Conservation (phyloP, 2,329 filamentous ascomycete genomes). For the Cladosporium sp. region DNA sequence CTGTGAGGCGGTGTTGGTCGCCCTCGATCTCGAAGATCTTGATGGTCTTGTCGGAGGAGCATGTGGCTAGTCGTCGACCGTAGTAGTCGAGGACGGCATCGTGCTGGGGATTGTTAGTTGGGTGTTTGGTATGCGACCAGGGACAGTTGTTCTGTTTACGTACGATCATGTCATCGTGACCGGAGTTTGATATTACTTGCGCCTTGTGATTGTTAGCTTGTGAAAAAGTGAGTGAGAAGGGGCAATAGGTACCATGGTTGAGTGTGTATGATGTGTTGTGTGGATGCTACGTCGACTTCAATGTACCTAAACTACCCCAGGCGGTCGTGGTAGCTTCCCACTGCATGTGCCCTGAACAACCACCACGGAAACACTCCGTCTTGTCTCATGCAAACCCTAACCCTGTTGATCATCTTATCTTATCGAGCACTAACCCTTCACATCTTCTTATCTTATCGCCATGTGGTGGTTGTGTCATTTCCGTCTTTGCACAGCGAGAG, state of each 20-base stretch:
- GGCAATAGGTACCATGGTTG: conserved; percentile 18
- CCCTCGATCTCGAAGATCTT: conserved; percentile 99
- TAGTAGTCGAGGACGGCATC: conserved; percentile 99
- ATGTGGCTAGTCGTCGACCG: conserved; percentile 91
- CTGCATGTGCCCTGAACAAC: background rate
- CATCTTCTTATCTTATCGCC: background rate
- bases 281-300: conserved; percentile 11
- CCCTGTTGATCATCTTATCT: background rate
- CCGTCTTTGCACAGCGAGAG: background rate
- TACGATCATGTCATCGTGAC: conserved; percentile 99
- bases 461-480: background rate
- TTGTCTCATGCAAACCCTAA: background rate
- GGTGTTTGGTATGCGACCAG: conserved; percentile 20
- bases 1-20: conserved; percentile 82
- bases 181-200: conserved; percentile 79
- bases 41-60: conserved; percentile 96
- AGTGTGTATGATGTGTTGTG: conserved; percentile 20
- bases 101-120: conserved; percentile 58
- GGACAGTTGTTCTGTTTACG: conserved; percentile 45
- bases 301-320: background rate
- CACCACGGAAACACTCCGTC: background rate
- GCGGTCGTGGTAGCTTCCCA: conserved; percentile 7
- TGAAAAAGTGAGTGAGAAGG: background rate
- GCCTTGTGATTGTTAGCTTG: conserved; percentile 50
- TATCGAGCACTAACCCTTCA: background rate